Evolutionary conservation across 2,329 filamentous ascomycete species (phyloP), one percentile per base, ranked within the genome.

Genomic region (Hymenoscyphus repandus): DNA sequence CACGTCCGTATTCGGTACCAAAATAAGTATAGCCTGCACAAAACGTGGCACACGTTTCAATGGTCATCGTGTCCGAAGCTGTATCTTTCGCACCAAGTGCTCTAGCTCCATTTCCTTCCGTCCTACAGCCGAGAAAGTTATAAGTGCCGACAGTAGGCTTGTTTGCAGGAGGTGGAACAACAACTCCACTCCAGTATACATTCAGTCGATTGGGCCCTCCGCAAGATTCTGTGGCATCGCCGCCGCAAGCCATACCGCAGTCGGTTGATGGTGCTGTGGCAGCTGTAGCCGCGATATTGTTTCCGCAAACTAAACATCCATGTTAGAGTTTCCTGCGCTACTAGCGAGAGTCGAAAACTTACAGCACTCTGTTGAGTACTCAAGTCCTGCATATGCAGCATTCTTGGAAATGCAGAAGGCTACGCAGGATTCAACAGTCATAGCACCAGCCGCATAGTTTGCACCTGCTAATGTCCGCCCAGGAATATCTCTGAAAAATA

Each of bases 51-150:
- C 62, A 65, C 22, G 27, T 41, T 31, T 61, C 61, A 11, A 67
- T 56, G 10, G 64, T 64, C 65, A 68, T 67, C 2, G 49, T 38
- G 45, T 37, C 50, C 36, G 51, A 53, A 45, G 50, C 32, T 43
- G 41, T 51, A 34, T 54, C 31, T 2, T 40, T 48, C 15, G 38
- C 72, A 13, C 54, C 50, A 6, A 79, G 66, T 5, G 76, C 75
- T n/a, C 77, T 71, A 7, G 54, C 61, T 20, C 64, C 68, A 11
- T 65, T 66, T 5, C 69, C 71, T 54, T 78, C 76, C n/a, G 70
- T 73, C 64, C 72, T 72, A 62, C 76, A 79, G 46, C 70, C 71
- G n/a, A 73, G 65, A 45, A 74, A 65, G 11, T 53, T 64, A 53
- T 77, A 78, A 10, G 69, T 69, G 6, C 72, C 72, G 3, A 79